A percentile compares a stretch with the other conserved stretches of the same genome.
Evolutionary conservation across 2,329 filamentous ascomycete species (phyloP).

Genomic region (Fusarium nurragi): DNA sequence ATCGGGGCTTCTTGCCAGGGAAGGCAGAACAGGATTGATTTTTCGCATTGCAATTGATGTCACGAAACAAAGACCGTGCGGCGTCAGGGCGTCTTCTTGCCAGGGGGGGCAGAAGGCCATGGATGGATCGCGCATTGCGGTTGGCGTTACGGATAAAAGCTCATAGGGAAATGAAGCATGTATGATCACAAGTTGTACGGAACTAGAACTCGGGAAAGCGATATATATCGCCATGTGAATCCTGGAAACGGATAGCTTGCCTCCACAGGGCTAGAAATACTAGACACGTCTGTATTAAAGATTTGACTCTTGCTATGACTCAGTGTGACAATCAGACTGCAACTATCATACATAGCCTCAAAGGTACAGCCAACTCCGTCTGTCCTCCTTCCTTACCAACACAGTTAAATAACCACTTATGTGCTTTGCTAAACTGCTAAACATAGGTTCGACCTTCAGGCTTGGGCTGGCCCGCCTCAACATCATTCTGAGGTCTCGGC

Average conservation of each 20-base stretch:
- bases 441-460: not conserved
- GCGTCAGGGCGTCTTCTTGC: not conserved
- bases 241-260: not conserved
- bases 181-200: not conserved
- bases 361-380: not conserved
- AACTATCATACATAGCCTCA: not conserved
- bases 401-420: not conserved
- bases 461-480: conserved; percentile 32
- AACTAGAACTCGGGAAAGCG: not conserved
- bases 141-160: not conserved
- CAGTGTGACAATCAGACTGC: not conserved
- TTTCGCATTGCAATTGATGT: not conserved
- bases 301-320: not conserved
- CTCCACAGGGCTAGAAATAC: not conserved
- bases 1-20: not conserved
- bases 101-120: not conserved
- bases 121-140: not conserved
- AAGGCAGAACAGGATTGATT: not conserved
- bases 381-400: not conserved
- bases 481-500: conserved; percentile 5
- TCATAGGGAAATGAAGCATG: not conserved
- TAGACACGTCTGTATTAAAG: not conserved
- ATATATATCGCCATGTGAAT: not conserved
- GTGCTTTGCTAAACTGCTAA: not conserved
- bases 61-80: not conserved